These are phyloP conservation scores for Salix purpurea DNA, from an alignment of 345 rosid genomes.

Conservation along the genomic window DNA sequence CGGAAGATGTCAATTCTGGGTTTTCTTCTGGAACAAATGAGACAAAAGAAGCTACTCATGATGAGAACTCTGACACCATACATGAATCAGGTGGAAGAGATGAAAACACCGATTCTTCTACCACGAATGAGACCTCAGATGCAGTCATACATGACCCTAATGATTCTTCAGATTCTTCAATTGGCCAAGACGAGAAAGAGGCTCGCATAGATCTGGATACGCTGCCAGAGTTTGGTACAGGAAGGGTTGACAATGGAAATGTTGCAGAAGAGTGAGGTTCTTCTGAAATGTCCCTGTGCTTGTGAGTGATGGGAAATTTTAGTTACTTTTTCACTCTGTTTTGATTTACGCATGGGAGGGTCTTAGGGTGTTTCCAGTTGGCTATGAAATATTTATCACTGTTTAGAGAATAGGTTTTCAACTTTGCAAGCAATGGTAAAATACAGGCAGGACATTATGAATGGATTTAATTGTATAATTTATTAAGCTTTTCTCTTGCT, in stretches of 20 bases:
- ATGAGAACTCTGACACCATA: conserved; percentile 12
- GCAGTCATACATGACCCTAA: conserved; percentile 25
- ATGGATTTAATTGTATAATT: not conserved
- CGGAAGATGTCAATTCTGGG: conserved; percentile 25
- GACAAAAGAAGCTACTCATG: conserved; percentile 19
- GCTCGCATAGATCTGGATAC: conserved; percentile 45
- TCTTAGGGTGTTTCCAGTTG: conserved; percentile 1
- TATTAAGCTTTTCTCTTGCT: not conserved
- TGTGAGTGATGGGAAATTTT: conserved; percentile 12
- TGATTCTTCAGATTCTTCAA: conserved; percentile 33
- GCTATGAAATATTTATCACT: conserved; percentile 4
- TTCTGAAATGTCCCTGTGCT: not conserved
- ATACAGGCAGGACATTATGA: not conserved
- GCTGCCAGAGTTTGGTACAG: conserved; percentile 41
- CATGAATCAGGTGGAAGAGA: conserved; percentile 29
- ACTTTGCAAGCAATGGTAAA: conserved; percentile 9
- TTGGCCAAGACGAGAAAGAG: conserved; percentile 44
- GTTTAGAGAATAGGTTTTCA: conserved; percentile 16
- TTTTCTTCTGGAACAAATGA: conserved; percentile 30
- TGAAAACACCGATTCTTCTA: conserved; percentile 26
- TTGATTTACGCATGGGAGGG: conserved; percentile 11
- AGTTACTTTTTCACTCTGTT: conserved; percentile 13
- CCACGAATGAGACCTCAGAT: conserved; percentile 22
- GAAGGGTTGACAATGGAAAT: conserved; percentile 33
- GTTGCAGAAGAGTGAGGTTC: conserved; percentile 41